These are phyloP conservation scores for Rhodotorula toruloides DNA, from an alignment of 768 basidiomycete species.

Conservation along the genomic window DNA sequence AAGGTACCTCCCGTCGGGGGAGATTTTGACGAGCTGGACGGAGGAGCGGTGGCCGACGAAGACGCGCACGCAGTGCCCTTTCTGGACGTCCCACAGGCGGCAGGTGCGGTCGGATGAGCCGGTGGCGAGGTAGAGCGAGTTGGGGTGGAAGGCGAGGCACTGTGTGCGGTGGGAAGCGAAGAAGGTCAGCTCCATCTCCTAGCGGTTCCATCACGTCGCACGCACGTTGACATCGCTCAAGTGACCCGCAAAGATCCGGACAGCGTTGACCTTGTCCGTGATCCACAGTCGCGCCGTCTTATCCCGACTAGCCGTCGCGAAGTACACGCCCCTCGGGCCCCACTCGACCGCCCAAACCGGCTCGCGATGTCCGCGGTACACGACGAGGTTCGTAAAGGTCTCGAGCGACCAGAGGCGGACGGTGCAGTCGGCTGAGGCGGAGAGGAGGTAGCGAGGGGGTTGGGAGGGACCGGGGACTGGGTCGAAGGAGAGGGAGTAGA, in stretches of 20 bases:
- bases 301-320: constrained; percentile 90
- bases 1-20: constrained; percentile 87
- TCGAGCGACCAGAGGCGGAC: constrained; percentile 91
- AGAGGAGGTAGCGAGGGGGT: constrained; percentile 80
- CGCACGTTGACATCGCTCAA: constrained; percentile 93
- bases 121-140: constrained; percentile 92
- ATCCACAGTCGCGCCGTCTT: constrained; percentile 93
- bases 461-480: constrained; percentile 78
- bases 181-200: neutral
- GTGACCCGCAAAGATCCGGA: constrained; percentile 92
- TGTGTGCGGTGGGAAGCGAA: constrained; percentile 45
- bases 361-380: constrained; percentile 91
- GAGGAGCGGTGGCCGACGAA: constrained; percentile 92
- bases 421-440: constrained; percentile 86
- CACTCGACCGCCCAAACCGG: constrained; percentile 99
- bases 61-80: constrained; percentile 84
- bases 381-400: constrained; percentile 86
- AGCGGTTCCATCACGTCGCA: too few species aligned
- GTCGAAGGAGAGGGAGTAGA: constrained; percentile 91
- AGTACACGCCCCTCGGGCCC: constrained; percentile 98
- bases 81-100: constrained; percentile 96
- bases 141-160: constrained; percentile 96
- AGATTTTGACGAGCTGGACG: constrained; percentile 77
- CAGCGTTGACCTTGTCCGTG: constrained; percentile 76
- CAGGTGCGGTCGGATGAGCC: constrained; percentile 96